Percentiles rank a stretch among this genome's conserved stretches.
Conservation (phyloP, 2,329 filamentous ascomycete genomes). For the Mycosphaerelloides madeirae region DNA sequence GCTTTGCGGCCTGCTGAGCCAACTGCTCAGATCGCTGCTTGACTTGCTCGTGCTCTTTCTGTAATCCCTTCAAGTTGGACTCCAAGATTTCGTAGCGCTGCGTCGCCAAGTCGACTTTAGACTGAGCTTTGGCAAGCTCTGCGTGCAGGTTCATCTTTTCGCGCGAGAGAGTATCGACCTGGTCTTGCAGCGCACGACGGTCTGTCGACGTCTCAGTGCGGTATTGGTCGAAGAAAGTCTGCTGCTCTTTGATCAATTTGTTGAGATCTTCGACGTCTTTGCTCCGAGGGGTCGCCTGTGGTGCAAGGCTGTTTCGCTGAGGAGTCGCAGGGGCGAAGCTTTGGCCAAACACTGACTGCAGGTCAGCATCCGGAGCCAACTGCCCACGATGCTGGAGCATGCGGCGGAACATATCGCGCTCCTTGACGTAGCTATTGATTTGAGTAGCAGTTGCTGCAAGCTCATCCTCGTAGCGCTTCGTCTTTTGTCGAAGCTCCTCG, state of each 20-base stretch:
- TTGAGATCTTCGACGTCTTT: slow-evolving; percentile 65
- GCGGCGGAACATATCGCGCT: slow-evolving; percentile 95
- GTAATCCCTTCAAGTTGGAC: slow-evolving; percentile 76
- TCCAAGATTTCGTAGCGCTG: slow-evolving; percentile 88
- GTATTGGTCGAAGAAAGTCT: slow-evolving; percentile 84
- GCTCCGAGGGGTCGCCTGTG: slow-evolving; percentile 46
- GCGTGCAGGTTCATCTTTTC: slow-evolving; percentile 80
- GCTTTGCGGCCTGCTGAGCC: slow-evolving; percentile 79
- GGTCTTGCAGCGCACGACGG: slow-evolving; percentile 74
- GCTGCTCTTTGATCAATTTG: slow-evolving; percentile 77
- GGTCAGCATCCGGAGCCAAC: slow-evolving; percentile 55
- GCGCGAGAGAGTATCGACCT: slow-evolving; percentile 72
- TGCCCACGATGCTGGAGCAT: slow-evolving; percentile 76
- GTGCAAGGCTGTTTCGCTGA: slow-evolving; percentile 35
- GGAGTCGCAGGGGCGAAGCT: slow-evolving; percentile 53
- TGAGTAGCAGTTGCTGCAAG: slow-evolving; percentile 75
- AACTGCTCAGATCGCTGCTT: slow-evolving; percentile 74
- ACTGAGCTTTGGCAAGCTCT: slow-evolving; percentile 73
- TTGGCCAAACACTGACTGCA: slow-evolving; percentile 66
- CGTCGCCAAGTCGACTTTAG: slow-evolving; percentile 73
- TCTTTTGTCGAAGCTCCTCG: slow-evolving; percentile 65
- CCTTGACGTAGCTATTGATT: slow-evolving; percentile 88
- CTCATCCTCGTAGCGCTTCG: slow-evolving; percentile 78
- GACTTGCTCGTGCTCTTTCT: slow-evolving; percentile 78
- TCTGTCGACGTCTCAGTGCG: slow-evolving; percentile 80